These are phyloP conservation scores for Trichopus zeylanicus DNA, from an alignment of 116 monocot genomes.

Conservation along the genomic window DNA sequence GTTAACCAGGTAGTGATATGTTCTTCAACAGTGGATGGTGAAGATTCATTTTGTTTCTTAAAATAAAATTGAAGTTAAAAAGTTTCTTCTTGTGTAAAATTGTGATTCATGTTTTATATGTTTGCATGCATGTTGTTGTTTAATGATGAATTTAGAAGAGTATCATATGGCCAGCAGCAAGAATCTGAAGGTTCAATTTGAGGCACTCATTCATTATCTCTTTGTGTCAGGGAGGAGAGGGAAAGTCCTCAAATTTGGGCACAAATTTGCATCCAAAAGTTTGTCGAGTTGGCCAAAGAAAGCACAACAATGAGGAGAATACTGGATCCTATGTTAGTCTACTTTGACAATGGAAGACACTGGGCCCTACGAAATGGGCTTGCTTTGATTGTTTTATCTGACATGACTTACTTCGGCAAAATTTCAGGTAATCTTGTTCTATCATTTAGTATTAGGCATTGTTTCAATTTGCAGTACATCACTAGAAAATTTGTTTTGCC, in stretches of 20 bases:
- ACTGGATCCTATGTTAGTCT: constrained; percentile 77
- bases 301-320: constrained; percentile 72
- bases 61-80: not conserved
- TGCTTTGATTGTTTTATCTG: constrained; percentile 68
- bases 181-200: no score
- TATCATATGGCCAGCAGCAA: no score
- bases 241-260: constrained; percentile 77
- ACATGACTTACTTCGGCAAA: constrained; percentile 45
- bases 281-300: constrained; percentile 83
- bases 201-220: no score
- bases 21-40: not conserved
- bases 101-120: not conserved
- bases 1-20: constrained; percentile 45
- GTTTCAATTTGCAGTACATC: no score
- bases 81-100: not conserved
- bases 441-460: no score
- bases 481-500: no score
- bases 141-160: no score
- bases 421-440: constrained; percentile 47
- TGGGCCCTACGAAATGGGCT: constrained; percentile 64
- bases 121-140: no score
- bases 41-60: not conserved
- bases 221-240: constrained; percentile 59
- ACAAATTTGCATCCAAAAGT: constrained; percentile 75
- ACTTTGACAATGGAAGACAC: constrained; percentile 63